A percentile compares a stretch with the other conserved stretches of the same genome.
Conservation (phyloP, 495 filamentous ascomycete species). For the Penicillium alfredii region DNA sequence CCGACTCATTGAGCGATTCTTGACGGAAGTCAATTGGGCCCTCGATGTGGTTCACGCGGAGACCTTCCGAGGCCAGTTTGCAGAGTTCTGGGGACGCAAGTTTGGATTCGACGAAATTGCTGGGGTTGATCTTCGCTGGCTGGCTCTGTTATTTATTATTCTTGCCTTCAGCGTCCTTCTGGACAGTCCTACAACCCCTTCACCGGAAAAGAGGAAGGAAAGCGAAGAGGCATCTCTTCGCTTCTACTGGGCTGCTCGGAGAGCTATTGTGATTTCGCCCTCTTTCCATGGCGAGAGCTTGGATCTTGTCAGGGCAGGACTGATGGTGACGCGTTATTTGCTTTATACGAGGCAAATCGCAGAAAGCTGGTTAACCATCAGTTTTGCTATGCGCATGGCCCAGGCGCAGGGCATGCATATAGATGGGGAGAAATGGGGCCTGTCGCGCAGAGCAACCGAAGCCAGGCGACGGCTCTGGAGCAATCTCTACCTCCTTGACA, state of each 20-base stretch:
- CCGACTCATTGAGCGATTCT: slow-evolving; percentile 11
- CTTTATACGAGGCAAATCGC: slow-evolving; percentile 11
- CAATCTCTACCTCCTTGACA: slow-evolving; percentile 13
- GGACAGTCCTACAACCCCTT: slow-evolving; percentile 4
- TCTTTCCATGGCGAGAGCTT: slow-evolving; percentile 15
- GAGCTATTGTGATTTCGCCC: slow-evolving; percentile 15
- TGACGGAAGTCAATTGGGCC: slow-evolving; percentile 13
- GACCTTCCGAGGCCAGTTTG: slow-evolving; percentile 11
- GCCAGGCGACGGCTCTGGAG: slow-evolving; percentile 10
- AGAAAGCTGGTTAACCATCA: slow-evolving; percentile 14
- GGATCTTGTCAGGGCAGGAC: slow-evolving; percentile 13
- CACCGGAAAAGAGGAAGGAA: slow-evolving; percentile 13
- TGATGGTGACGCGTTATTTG: slow-evolving; percentile 16
- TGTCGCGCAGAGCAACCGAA: slow-evolving; percentile 11
- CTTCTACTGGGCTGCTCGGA: slow-evolving; percentile 13
- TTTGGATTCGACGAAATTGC: slow-evolving; percentile 17
- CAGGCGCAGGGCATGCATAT: slow-evolving; percentile 17
- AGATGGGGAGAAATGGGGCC: slow-evolving; percentile 14
- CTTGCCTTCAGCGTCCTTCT: slow-evolving; percentile 12
- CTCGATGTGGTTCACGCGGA: slow-evolving; percentile 13
- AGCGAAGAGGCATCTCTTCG: slow-evolving; percentile 14
- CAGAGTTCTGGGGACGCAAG: slow-evolving; percentile 13
- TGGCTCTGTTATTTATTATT: slow-evolving; percentile 12
- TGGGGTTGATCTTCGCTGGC: slow-evolving; percentile 12
- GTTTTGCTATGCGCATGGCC: slow-evolving; percentile 16